Percentiles rank a stretch among this genome's conserved stretches.
phyloP scores from a whole-genome alignment of 129 eudicot genomes.

The Deinandra increscens region DNA sequence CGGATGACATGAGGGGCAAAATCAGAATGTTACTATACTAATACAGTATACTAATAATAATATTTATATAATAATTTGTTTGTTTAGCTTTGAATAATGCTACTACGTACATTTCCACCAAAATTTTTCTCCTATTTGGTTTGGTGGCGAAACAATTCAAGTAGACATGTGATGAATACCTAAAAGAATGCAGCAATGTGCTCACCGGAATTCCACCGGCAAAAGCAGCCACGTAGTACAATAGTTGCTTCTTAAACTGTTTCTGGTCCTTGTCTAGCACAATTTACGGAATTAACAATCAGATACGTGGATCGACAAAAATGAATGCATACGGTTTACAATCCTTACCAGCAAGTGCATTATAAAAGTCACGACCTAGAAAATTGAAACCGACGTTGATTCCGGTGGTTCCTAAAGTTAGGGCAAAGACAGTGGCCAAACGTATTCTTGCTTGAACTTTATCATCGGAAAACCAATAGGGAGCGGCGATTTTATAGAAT shows the following conservation, averaged over 20 bases:
- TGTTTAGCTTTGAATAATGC: too few relatives aligned
- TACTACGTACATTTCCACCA: too few relatives aligned
- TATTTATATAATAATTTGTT: too few relatives aligned
- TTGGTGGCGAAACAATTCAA: too few relatives aligned
- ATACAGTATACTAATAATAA: too few relatives aligned
- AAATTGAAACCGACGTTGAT: constrained; percentile 88
- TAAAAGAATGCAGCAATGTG: constrained; percentile 78
- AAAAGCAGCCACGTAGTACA: constrained; percentile 90
- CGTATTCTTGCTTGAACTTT: constrained; percentile 66
- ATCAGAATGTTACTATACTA: too few relatives aligned
- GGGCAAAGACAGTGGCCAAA: constrained; percentile 76
- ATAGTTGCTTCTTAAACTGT: constrained; percentile 75
- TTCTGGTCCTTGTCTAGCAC: constrained; percentile 82
- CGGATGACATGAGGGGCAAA: too few relatives aligned
- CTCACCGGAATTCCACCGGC: constrained; percentile 99
- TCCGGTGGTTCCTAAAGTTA: constrained; percentile 93
- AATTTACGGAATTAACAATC: constrained; percentile 19
- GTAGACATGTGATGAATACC: constrained; percentile 62
- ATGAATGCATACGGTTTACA: background rate
- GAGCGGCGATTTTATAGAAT: constrained; percentile 88
- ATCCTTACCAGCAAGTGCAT: constrained; percentile 83
- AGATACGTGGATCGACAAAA: too few relatives aligned
- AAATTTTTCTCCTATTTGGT: too few relatives aligned
- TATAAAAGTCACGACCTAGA: constrained; percentile 91
- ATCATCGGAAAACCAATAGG: constrained; percentile 94